Conservation (phyloP, 2,329 filamentous ascomycete species). For the Fonsecaea monophora region DNA sequence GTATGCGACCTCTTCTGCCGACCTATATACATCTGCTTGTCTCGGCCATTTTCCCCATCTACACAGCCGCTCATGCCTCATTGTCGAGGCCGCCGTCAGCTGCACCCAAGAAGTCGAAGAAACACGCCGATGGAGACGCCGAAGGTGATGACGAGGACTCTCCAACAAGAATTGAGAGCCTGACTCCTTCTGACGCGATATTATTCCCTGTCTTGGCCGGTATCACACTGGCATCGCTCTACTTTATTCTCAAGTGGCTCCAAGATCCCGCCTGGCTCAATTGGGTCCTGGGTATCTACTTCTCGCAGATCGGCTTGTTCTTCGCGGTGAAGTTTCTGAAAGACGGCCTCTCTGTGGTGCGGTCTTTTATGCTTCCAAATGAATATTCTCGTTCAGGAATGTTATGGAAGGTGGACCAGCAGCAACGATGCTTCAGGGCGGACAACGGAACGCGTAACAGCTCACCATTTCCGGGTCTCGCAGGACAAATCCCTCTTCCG, state of each 20-base stretch:
- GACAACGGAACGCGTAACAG: conserved; percentile 26
- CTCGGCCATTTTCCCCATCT: conserved; percentile 82
- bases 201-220: conserved; percentile 82
- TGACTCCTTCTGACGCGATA: conserved; percentile 80
- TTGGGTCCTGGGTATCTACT: conserved; percentile 82
- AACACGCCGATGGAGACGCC: conserved; percentile 57
- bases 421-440: conserved; percentile 43
- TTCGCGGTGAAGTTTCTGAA: conserved; percentile 75
- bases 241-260: conserved; percentile 88
- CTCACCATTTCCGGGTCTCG: conserved; percentile 61
- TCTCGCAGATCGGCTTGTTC: conserved; percentile 78
- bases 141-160: conserved; percentile 62
- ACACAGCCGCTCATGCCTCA: conserved; percentile 82
- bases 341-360: conserved; percentile 70
- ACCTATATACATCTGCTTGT: conserved; percentile 67
- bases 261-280: conserved; percentile 82
- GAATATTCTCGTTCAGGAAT: conserved; percentile 65
- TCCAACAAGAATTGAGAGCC: conserved; percentile 67
- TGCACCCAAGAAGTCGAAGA: conserved; percentile 56
- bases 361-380: conserved; percentile 74
- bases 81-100: conserved; percentile 84
- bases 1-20: conserved; percentile 56
- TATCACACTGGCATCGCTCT: conserved; percentile 73
- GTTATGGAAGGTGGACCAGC: conserved; percentile 55
- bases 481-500: conserved; percentile 57